These are phyloP conservation scores for Macrolepiota dolichaula DNA, from an alignment of 768 basidiomycete species.

Conservation along the genomic window DNA sequence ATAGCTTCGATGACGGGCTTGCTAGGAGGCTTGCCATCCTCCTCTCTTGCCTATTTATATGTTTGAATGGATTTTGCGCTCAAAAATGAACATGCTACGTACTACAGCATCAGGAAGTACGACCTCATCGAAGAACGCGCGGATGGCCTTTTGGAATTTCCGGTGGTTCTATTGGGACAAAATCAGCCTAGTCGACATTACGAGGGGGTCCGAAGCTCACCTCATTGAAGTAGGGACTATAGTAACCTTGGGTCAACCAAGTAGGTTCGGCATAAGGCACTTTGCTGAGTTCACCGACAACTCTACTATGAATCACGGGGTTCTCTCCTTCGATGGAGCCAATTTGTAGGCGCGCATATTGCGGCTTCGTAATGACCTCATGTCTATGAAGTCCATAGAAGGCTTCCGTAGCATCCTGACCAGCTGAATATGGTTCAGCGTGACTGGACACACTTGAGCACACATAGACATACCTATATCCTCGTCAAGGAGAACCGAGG, in stretches of 20 bases:
- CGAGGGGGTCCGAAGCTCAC: constrained; percentile 34
- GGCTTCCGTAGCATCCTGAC: constrained; percentile 84
- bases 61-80: background rate
- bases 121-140: constrained; percentile 72
- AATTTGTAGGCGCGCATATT: constrained; percentile 73
- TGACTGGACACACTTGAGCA: background rate
- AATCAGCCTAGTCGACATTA: constrained; percentile 1
- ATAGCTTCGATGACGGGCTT: constrained; percentile 76
- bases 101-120: constrained; percentile 54
- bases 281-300: constrained; percentile 63
- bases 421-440: constrained; percentile 44
- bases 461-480: constrained; percentile 60
- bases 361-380: constrained; percentile 79
- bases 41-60: constrained; percentile 64
- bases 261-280: constrained; percentile 93
- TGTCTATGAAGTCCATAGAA: constrained; percentile 91
- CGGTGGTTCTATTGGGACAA: constrained; percentile 50
- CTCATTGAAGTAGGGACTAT: constrained; percentile 75
- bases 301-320: constrained; percentile 51
- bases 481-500: constrained; percentile 67
- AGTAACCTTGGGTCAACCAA: constrained; percentile 67
- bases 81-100: constrained; percentile 9
- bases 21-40: constrained; percentile 85
- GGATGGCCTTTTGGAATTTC: constrained; percentile 56
- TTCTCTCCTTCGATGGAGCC: constrained; percentile 71